A percentile compares a stretch with the other conserved stretches of the same genome.
Conservation (phyloP, 73 alveolate genomes). For the Blepharisma stoltei region DNA sequence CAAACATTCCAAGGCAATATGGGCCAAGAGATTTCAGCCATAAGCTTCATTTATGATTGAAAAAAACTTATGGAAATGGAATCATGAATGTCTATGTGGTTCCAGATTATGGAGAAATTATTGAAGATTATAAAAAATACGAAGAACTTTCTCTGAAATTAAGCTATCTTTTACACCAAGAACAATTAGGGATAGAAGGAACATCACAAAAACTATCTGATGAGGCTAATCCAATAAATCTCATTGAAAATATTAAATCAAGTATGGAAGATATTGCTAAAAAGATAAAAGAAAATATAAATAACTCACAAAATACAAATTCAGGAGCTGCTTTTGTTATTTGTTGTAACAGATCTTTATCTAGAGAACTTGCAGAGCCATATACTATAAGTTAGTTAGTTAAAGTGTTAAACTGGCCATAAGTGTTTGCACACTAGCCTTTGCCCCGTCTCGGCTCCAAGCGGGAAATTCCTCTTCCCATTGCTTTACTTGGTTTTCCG, state of each 20-base stretch:
- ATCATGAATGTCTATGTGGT: background rate
- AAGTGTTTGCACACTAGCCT: no score
- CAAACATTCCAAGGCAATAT: background rate
- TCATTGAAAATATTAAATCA: background rate
- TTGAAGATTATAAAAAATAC: background rate
- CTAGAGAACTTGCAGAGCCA: background rate
- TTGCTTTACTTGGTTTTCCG: no score
- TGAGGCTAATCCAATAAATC: background rate
- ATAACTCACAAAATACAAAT: background rate
- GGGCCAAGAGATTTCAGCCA: background rate
- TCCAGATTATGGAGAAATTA: background rate
- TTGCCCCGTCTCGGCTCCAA: no score
- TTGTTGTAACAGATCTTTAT: background rate
- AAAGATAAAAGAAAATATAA: background rate
- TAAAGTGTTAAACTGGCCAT: no score
- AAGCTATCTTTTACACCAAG: background rate
- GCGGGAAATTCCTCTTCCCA: no score
- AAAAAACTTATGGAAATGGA: background rate
- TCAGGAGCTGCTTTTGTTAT: conserved; percentile 13
- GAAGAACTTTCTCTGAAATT: background rate
- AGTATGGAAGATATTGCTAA: background rate
- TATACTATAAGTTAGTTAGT: background rate
- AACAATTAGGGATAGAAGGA: background rate
- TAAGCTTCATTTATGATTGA: background rate
- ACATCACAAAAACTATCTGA: background rate